Evolutionary conservation across 2,329 filamentous ascomycete species (phyloP), one percentile per base, ranked within the genome.

Genomic region (Cercospora janseana): DNA sequence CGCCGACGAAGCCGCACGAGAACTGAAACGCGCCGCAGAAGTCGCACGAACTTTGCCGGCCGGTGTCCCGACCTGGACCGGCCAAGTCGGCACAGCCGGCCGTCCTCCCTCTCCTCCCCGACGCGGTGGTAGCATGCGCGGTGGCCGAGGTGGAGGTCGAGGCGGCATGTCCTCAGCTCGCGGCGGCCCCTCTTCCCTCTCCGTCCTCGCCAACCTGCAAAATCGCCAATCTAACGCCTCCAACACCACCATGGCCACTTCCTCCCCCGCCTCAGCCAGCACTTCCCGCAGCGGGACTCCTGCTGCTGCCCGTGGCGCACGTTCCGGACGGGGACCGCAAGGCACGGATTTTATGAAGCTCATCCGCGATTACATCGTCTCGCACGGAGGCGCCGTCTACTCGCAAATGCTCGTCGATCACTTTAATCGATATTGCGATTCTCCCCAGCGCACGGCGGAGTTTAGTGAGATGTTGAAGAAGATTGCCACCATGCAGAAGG

Each of bases 1-100:
- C 2, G 91, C 90, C 2, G 81, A 85, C 0, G 76, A 87, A 63
- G 91, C 92, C 1, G 88, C 88, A 0, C 80, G 79, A 16, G 85
- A 88, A 57, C 80, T 97, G 2, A 81, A 83, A 23, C 81, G 81
- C 52, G 84, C 89, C 7, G 83, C 81, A 32, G 81, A 91, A 63
- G 78, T 85, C 23, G 89, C 91, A 2, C 79, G 82, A 8, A 78
- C 75, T 6, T 75, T 92, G 1, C 88, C 88, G 0, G 84, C 89
- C 24, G 92, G 92, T 6, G 89, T 87, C 0, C 88, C 93, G 6
- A 96, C 92, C 1, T 97, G 92, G 92, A 97, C 92, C 0, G 92
- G 93, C 1, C 82, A 87, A 60, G 82, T 87, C 38, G 92, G 92
- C 7, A 79, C 85, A 42, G 83, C 83, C 4, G 92, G 91, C 1